Conservation (phyloP, 441 rosid genomes). For the Brassica hybrid region DNA sequence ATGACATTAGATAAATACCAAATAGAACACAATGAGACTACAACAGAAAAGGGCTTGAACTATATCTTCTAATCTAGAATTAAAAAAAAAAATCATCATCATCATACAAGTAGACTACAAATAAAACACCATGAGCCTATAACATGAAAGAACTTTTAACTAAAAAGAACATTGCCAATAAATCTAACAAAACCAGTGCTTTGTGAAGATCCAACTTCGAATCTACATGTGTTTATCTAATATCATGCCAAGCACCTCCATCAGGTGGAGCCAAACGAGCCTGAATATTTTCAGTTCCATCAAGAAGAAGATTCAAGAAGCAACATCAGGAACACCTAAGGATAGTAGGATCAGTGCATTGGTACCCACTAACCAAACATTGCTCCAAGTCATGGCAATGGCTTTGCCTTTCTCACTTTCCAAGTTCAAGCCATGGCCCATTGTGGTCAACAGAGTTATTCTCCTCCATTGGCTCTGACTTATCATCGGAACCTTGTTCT, state of each 20-base stretch:
- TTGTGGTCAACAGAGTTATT: slow-evolving; percentile 45
- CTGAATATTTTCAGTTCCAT: slow-evolving; percentile 67
- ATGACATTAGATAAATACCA: slow-evolving; percentile 77
- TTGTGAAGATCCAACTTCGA: slow-evolving; percentile 44
- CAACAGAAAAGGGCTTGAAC: background rate
- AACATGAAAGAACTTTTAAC: background rate
- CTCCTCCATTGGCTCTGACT: slow-evolving; percentile 68
- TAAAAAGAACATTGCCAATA: slow-evolving; percentile 26
- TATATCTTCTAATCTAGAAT: background rate
- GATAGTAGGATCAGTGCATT: slow-evolving; percentile 34
- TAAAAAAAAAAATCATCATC: slow-evolving; percentile 5
- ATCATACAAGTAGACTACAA: slow-evolving; percentile 34
- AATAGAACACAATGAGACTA: too few species aligned
- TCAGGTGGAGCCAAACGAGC: slow-evolving; percentile 80
- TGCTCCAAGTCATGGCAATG: too few species aligned
- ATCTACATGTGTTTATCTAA: slow-evolving; percentile 68
- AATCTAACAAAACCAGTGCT: too few species aligned
- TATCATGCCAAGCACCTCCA: slow-evolving; percentile 70
- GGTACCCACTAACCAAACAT: slow-evolving; percentile 4
- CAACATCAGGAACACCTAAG: slow-evolving; percentile 71
- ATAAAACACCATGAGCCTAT: background rate
- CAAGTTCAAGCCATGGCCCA: slow-evolving; percentile 71
- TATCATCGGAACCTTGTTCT: slow-evolving; percentile 50
- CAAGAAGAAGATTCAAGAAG: slow-evolving; percentile 85
- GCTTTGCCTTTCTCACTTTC: slow-evolving; percentile 22